Conservation (phyloP, 2,329 filamentous ascomycete genomes). For the Amphichorda felina region DNA sequence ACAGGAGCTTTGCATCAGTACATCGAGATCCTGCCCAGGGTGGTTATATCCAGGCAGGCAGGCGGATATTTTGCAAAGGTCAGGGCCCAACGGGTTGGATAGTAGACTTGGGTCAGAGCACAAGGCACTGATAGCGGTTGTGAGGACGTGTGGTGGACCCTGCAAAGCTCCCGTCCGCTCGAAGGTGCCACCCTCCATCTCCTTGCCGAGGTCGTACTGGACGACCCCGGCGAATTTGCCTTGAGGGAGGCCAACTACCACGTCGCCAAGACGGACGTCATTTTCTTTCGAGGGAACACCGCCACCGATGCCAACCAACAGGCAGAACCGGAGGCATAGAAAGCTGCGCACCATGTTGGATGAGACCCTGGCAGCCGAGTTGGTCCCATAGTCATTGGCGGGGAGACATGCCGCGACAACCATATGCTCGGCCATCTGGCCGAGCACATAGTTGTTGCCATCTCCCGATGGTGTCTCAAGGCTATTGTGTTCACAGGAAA, state of each 20-base stretch:
- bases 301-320: constrained; percentile 11
- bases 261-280: constrained; percentile 8
- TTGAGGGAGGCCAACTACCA: constrained; percentile 9
- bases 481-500: constrained; percentile 6
- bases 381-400: constrained; percentile 15
- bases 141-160: not conserved
- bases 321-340: constrained; percentile 8
- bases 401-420: constrained; percentile 18
- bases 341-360: constrained; percentile 19
- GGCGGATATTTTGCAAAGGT: too few relatives aligned
- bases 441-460: not conserved
- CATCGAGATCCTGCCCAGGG: too few relatives aligned
- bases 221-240: constrained; percentile 4
- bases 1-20: too few relatives aligned
- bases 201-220: constrained; percentile 5
- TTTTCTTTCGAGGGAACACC: constrained; percentile 6
- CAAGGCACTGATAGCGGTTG: not conserved
- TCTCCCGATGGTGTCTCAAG: not conserved
- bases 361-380: constrained; percentile 16
- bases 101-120: too few relatives aligned
- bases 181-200: not conserved
- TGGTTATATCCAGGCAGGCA: too few relatives aligned
- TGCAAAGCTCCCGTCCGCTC: constrained; percentile 1
- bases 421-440: constrained; percentile 13
- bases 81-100: too few relatives aligned